Percentiles rank a stretch among this genome's conserved stretches.
Conservation (phyloP, 768 basidiomycete species). For the Tylopilus sp. region DNA sequence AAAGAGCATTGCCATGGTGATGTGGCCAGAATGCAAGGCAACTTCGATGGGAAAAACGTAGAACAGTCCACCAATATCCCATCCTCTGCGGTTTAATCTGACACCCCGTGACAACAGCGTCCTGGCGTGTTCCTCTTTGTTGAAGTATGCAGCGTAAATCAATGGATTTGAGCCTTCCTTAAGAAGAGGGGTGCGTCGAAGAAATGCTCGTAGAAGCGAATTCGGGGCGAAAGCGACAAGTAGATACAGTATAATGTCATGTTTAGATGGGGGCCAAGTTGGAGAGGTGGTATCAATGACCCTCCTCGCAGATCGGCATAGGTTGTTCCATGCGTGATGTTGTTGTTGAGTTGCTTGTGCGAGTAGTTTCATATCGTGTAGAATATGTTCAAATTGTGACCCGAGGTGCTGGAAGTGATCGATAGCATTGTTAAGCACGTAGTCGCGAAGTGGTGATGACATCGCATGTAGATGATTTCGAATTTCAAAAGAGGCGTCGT, state of each 20-base stretch:
- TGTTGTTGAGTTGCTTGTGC: background rate
- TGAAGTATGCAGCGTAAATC: conserved; percentile 1
- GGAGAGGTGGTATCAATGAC: background rate
- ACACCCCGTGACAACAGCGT: background rate
- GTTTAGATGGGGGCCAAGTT: background rate
- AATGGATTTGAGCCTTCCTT: conserved; percentile 4
- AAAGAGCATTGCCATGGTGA: background rate
- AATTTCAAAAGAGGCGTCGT: no score
- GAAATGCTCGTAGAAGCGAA: background rate
- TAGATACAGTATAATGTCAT: background rate
- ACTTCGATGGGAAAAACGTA: background rate
- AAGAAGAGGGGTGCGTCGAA: background rate
- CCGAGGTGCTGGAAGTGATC: background rate
- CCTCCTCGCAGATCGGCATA: background rate
- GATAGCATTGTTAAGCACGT: background rate
- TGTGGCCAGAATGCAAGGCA: background rate
- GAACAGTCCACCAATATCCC: background rate
- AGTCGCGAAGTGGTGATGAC: background rate
- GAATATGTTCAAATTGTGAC: background rate
- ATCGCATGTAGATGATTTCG: no score
- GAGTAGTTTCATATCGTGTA: background rate
- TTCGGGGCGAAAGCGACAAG: background rate
- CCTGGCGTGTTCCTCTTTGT: background rate
- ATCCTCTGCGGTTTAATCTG: background rate
- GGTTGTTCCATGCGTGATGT: background rate